Percentiles rank a stretch among this genome's conserved stretches.
phyloP scores from a whole-genome alignment of 192 early-diverging fungal species.

The Linderina pennispora region DNA sequence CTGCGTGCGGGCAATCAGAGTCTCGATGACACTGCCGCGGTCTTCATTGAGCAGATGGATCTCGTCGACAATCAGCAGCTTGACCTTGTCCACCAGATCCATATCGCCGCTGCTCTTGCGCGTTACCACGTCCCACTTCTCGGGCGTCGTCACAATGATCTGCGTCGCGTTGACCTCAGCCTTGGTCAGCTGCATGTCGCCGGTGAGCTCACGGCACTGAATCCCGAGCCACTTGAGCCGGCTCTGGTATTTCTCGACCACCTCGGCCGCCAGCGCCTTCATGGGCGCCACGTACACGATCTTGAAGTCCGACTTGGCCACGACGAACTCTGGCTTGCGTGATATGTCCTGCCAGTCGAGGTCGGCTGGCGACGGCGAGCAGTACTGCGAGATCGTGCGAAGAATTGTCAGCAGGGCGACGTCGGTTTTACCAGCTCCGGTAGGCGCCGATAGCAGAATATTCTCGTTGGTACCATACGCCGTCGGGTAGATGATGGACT shows the following conservation, averaged over 20 bases:
- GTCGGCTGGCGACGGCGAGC: conserved; percentile 50
- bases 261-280: conserved; percentile 96
- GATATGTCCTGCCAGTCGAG: conserved; percentile 11
- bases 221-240: conserved; percentile 81
- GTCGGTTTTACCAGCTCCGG: conserved; percentile 98
- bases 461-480: conserved; percentile 97
- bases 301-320: conserved; percentile 90
- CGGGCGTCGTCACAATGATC: conserved; percentile 98
- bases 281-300: conserved; percentile 98
- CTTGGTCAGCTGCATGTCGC: conserved; percentile 98
- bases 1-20: conserved; percentile 89
- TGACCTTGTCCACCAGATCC: conserved; percentile 85
- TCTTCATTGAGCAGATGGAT: conserved; percentile 97
- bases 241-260: conserved; percentile 85
- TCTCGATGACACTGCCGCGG: conserved; percentile 94
- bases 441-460: conserved; percentile 96
- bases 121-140: conserved; percentile 99
- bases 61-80: conserved; percentile 94
- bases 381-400: conserved; percentile 69
- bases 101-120: conserved; percentile 93
- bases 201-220: conserved; percentile 86
- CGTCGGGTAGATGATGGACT: conserved; percentile 91
- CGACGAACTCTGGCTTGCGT: conserved; percentile 45
- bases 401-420: conserved; percentile 93
- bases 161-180: conserved; percentile 89